A percentile compares a stretch with the other conserved stretches of the same genome.
These are phyloP conservation scores for Solanum tarapatanum DNA, from an alignment of 257 asterid genomes.

Conservation along the genomic window DNA sequence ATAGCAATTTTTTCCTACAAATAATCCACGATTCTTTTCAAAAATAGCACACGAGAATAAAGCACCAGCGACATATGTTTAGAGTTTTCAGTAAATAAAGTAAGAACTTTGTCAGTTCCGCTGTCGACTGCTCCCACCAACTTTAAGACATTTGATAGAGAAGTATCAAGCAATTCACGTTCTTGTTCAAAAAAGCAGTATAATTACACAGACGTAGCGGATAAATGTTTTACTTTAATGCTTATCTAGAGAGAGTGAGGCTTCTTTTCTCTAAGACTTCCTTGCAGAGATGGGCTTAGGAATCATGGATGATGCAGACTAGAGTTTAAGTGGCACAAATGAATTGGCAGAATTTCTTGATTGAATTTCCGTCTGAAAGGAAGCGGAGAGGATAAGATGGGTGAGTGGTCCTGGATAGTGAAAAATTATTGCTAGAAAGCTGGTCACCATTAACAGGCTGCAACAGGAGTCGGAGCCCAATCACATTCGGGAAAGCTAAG, in stretches of 20 bases:
- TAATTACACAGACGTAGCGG: not conserved
- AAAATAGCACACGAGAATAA: not conserved
- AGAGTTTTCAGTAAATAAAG: not conserved
- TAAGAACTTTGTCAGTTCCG: not conserved
- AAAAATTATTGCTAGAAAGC: not conserved
- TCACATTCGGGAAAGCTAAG: not conserved
- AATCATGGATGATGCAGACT: not conserved
- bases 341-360: not conserved
- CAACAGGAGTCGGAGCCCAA: not conserved
- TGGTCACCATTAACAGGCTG: not conserved
- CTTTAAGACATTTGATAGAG: not conserved
- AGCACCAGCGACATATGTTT: not conserved
- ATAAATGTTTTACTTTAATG: not conserved
- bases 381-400: not conserved
- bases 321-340: not conserved
- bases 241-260: not conserved
- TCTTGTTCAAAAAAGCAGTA: not conserved
- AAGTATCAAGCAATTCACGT: not conserved
- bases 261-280: not conserved
- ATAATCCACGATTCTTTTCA: not conserved
- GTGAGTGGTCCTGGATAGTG: not conserved
- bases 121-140: not conserved
- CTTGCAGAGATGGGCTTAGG: not conserved
- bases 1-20: constrained; percentile 80
- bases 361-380: not conserved